Percentiles rank a stretch among this genome's conserved stretches.
Conservation (phyloP, 176 grass and related monocot genomes). For the Hordeum marinum region DNA sequence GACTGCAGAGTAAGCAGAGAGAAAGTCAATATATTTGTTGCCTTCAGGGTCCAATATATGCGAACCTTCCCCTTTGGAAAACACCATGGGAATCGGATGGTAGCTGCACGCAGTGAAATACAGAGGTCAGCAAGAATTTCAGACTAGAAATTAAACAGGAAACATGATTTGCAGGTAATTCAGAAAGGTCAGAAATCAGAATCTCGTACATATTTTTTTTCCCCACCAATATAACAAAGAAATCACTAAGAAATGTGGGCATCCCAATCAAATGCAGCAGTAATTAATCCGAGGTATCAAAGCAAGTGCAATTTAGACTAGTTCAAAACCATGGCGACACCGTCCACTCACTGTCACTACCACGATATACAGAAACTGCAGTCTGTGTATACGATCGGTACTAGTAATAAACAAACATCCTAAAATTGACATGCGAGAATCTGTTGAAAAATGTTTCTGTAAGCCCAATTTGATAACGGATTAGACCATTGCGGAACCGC, state of each 20-base stretch:
- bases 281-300: neutral
- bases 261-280: neutral
- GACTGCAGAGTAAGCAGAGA: slow-evolving; percentile 96
- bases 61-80: slow-evolving; percentile 75
- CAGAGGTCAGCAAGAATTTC: neutral
- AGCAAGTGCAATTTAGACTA: neutral
- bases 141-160: neutral
- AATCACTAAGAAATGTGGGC: neutral
- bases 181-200: neutral
- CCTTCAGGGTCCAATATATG: slow-evolving; percentile 91
- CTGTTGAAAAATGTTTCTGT: neutral
- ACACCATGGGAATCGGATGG: slow-evolving; percentile 91
- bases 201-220: neutral
- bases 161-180: neutral
- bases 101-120: slow-evolving; percentile 52
- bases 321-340: neutral
- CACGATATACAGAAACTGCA: neutral
- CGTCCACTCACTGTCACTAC: neutral
- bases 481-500: neutral
- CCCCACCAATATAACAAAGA: neutral
- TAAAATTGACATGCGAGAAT: neutral
- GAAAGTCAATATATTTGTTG: slow-evolving; percentile 92
- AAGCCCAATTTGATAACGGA: neutral
- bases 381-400: neutral
- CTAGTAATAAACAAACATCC: neutral